Conservation (phyloP, 2,329 filamentous ascomycete genomes). For the Sclerotinia nivalis region DNA sequence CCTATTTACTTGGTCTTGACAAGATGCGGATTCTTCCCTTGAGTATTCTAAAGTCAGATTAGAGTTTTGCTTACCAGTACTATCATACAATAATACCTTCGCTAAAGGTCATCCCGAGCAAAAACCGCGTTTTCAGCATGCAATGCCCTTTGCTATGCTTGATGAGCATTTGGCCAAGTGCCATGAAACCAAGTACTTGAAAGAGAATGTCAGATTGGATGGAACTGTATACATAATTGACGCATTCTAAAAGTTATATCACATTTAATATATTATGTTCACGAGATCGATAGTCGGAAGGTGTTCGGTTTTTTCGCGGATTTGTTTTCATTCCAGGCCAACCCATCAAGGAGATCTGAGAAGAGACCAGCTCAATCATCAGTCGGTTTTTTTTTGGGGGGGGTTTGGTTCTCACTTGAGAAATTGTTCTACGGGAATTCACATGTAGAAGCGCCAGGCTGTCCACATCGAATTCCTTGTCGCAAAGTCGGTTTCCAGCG, state of each 20-base stretch:
- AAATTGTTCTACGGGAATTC: background rate
- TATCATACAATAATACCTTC: background rate
- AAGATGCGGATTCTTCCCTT: background rate
- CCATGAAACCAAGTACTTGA: background rate
- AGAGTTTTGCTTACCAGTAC: background rate
- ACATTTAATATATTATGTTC: background rate
- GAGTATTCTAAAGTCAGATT: too few relatives aligned
- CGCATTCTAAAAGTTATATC: background rate
- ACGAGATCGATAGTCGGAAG: background rate
- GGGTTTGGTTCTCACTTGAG: background rate
- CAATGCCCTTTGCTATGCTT: conserved; percentile 18
- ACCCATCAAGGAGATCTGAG: background rate
- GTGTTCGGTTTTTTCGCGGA: background rate
- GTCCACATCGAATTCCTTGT: background rate
- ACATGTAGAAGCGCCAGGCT: background rate
- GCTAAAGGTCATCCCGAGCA: background rate
- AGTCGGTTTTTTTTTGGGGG: background rate
- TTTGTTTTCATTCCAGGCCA: background rate
- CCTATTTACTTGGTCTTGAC: background rate
- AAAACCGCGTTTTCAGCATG: background rate
- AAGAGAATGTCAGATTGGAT: conserved; percentile 18
- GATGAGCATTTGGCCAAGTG: conserved; percentile 5
- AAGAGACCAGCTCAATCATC: background rate
- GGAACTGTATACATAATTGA: background rate
- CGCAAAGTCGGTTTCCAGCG: background rate